Evolutionary conservation across 805 yeast species (phyloP), one percentile per base, ranked within the genome.

Genomic region (Metschnikowia cerradonensis): DNA sequence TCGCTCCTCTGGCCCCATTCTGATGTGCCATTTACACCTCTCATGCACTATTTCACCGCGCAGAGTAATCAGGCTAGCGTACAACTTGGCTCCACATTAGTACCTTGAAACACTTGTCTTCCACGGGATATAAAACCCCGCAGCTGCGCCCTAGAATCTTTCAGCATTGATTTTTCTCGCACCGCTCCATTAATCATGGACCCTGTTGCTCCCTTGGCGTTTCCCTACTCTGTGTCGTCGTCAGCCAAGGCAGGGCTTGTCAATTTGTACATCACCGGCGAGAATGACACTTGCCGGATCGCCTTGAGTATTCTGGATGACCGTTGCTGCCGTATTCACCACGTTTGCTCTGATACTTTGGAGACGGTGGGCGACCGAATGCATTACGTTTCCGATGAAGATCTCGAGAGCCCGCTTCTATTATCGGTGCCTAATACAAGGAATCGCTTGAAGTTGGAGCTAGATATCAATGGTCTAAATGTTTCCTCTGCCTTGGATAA

Each of bases 391-490:
- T 44, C 47, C 14, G 23, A 23, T 23, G 47, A 20, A 35, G 33
- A 35, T 13, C n/a, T 33, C 8, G 40, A 44, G 14, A 35, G 53
- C 10, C 78, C 78, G 15, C 60, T 73, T 33, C 62, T 73, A 30
- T 52, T 72, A 8, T 50, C 62, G 46, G 57, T 70, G 32, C 66
- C 67, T 6, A 47, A 66, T 1, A 31, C 42, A 13, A 61, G 53
- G 44, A 53, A 50, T 51, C 59, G 57, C 50, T 32, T 72, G 36
- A 72, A 54, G 36, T 48, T 56, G 40, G 55, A 72, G 50, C 53
- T 72, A 13, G 66, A 58, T 41, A 57, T 72, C 6, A 54, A 66
- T 1, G 58, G 67, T 2, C 55, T 56, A n/a, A 57, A 60, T 4
- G 37, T 26, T 13, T 40, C 44, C 1, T n/a, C 46, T 0, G 44